phyloP scores from a whole-genome alignment of 78 protist genomes.

The Neovahlkampfia damariscottae region DNA sequence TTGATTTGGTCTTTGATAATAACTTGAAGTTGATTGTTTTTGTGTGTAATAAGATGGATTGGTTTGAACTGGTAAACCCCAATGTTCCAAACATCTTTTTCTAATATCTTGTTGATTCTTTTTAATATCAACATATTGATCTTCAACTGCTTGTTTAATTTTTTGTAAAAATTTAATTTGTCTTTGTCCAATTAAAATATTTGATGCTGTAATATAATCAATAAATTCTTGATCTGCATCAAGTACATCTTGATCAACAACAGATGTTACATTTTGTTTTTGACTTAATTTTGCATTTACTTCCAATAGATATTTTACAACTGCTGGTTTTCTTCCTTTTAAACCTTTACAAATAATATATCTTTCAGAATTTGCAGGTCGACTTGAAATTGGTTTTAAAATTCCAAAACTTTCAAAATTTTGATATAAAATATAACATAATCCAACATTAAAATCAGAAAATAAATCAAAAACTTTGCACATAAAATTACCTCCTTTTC shows the following conservation, averaged over 20 bases:
- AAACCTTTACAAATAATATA: slow-evolving; percentile 29
- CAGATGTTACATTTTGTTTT: background rate
- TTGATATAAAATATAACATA: slow-evolving; percentile 39
- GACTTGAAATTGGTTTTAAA: slow-evolving; percentile 68
- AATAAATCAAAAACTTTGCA: slow-evolving; percentile 78
- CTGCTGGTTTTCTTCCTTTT: slow-evolving; percentile 2
- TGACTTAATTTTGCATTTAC: slow-evolving; percentile 14
- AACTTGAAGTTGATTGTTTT: background rate
- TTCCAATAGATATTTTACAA: slow-evolving; percentile 15
- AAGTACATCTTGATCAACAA: background rate
- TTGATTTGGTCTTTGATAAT: background rate
- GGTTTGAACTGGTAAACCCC: background rate
- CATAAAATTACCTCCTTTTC: slow-evolving; percentile 67
- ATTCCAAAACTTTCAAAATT: slow-evolving; percentile 52
- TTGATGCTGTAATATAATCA: background rate
- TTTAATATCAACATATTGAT: background rate
- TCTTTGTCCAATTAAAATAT: background rate
- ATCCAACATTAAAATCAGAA: slow-evolving; percentile 55
- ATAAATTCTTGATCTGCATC: background rate
- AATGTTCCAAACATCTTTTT: background rate
- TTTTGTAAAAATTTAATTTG: background rate
- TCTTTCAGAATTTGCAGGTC: slow-evolving; percentile 87
- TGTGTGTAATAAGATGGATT: background rate
- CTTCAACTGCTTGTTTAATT: background rate
- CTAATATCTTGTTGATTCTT: background rate